Conservation (phyloP, 225 moss, liverwort and hornwort genomes). For the Marchantia polymorpha region DNA sequence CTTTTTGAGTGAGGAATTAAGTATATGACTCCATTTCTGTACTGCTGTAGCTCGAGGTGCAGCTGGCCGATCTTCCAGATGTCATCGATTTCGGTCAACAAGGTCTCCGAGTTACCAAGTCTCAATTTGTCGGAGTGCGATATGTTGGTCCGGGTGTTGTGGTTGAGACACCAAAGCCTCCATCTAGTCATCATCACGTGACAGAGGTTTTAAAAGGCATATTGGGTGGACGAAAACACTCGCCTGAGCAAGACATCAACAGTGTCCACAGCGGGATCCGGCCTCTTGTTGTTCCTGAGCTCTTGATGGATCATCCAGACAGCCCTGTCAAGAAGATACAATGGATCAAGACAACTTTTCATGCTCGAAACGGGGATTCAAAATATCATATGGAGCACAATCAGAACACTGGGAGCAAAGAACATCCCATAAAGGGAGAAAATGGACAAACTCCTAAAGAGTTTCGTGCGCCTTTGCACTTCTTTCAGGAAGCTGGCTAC, state of each 20-base stretch:
- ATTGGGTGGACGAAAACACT: slow-evolving; percentile 24
- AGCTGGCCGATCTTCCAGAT: slow-evolving; percentile 35
- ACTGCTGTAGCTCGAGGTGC: slow-evolving; percentile 33
- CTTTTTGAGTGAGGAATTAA: not conserved
- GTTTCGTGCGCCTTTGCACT: slow-evolving; percentile 5
- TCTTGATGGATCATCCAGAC: slow-evolving; percentile 23
- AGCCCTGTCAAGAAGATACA: slow-evolving; percentile 14
- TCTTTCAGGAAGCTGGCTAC: slow-evolving; percentile 19
- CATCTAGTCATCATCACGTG: slow-evolving; percentile 25
- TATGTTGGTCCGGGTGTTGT: slow-evolving; percentile 40
- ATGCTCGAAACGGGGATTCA: slow-evolving; percentile 14
- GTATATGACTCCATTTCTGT: not conserved
- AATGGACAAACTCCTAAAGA: slow-evolving; percentile 18
- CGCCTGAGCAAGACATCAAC: slow-evolving; percentile 18
- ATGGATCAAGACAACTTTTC: slow-evolving; percentile 15
- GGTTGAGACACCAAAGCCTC: slow-evolving; percentile 28
- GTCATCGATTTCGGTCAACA: slow-evolving; percentile 44
- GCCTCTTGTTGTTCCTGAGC: slow-evolving; percentile 19
- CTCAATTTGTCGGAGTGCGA: slow-evolving; percentile 50
- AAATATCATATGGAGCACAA: not conserved
- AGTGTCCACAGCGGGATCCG: slow-evolving; percentile 3
- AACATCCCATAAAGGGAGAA: slow-evolving; percentile 2
- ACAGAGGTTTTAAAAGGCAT: slow-evolving; percentile 39
- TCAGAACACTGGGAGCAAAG: slow-evolving; percentile 2
- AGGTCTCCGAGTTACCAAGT: slow-evolving; percentile 38